These are phyloP conservation scores for Neonectria ditissima DNA, from an alignment of 2,329 filamentous ascomycete species.

Conservation along the genomic window DNA sequence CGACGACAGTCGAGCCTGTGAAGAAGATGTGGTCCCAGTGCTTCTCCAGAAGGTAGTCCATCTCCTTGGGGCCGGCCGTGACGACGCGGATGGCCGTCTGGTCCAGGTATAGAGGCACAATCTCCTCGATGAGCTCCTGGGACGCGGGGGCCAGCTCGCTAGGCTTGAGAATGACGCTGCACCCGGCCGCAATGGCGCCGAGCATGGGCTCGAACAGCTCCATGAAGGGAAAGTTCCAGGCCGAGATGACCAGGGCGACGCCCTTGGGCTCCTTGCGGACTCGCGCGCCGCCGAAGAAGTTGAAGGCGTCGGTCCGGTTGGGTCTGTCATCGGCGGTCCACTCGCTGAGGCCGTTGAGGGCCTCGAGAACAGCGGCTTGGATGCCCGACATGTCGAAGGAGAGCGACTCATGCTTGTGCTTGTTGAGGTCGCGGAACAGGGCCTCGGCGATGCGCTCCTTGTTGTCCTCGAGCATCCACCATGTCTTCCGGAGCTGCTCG, in stretches of 20 bases:
- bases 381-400: slow-evolving; percentile 46
- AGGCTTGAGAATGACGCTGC: slow-evolving; percentile 57
- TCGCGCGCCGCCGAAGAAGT: slow-evolving; percentile 46
- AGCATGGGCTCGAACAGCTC: slow-evolving; percentile 54
- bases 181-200: slow-evolving; percentile 58
- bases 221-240: slow-evolving; percentile 60
- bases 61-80: slow-evolving; percentile 53
- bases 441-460: slow-evolving; percentile 48
- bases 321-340: slow-evolving; percentile 54
- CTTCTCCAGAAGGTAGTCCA: slow-evolving; percentile 50
- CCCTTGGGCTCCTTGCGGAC: slow-evolving; percentile 58
- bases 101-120: slow-evolving; percentile 57
- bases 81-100: slow-evolving; percentile 49
- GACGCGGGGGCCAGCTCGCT: slow-evolving; percentile 52
- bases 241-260: slow-evolving; percentile 57
- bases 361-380: slow-evolving; percentile 52
- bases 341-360: slow-evolving; percentile 53
- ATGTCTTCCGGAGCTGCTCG: slow-evolving; percentile 55
- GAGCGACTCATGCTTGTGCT: slow-evolving; percentile 49
- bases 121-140: slow-evolving; percentile 52
- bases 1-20: slow-evolving; percentile 55
- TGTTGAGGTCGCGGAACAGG: slow-evolving; percentile 51
- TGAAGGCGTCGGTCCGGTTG: slow-evolving; percentile 44
- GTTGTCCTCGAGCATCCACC: slow-evolving; percentile 57
- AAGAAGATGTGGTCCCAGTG: slow-evolving; percentile 60